Base-by-base conservation (phyloP, 202 grass and related monocot species). In the Brachypodium distachyon region DNA sequence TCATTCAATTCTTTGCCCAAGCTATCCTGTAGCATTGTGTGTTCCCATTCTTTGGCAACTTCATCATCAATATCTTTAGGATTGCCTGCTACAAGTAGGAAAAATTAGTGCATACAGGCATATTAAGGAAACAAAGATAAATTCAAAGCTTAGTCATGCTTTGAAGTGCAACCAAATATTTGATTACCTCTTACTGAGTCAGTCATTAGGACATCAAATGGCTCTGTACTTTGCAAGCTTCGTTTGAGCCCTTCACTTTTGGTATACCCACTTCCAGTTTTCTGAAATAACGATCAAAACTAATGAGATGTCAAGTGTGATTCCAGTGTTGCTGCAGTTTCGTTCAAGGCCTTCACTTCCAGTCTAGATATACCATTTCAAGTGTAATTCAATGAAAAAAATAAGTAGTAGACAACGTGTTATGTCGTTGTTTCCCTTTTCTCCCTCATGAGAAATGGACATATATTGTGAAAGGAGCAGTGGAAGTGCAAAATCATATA, bases 21-120 rank as follows among this genome's bases (percentile, higher is more conserved):
- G 53, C 87, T 90, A 79, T 99, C 92, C 91, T 99, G 92, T 61
- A 99, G 85, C 58, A 99, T 87, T 78, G 96, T 91, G 77, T 99
- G 81, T 80, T 99, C 96, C 92, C 89, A 96, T 82, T 96, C 96
- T 90, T 95, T 99, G 56, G 85, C 89, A 42, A 83, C 92, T 82
- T 99, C 96, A 73, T 96, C 96, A 52, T 95, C 96, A 80, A 99
- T 94, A 73, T 99, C 96, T 80, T 99, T 99, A 64, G 81, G 77
- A 61, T 95, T 95, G 60, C 72, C 83, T 85, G 64, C 48, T 81
- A 67, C 8, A 77, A 61, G 56, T 42, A 81, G 18, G 41, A 19
- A 46, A 83, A 46, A 77, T 58, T 43, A 66, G 72, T 67, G 6
- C 38, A 79, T 72, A 84, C 26, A 48, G 7, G 34, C 22, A 77